Percentiles rank a stretch among this genome's conserved stretches.
These are phyloP conservation scores for Hyphopichia khmerensis DNA, from an alignment of 1,139 yeast genomes.

Conservation along the genomic window DNA sequence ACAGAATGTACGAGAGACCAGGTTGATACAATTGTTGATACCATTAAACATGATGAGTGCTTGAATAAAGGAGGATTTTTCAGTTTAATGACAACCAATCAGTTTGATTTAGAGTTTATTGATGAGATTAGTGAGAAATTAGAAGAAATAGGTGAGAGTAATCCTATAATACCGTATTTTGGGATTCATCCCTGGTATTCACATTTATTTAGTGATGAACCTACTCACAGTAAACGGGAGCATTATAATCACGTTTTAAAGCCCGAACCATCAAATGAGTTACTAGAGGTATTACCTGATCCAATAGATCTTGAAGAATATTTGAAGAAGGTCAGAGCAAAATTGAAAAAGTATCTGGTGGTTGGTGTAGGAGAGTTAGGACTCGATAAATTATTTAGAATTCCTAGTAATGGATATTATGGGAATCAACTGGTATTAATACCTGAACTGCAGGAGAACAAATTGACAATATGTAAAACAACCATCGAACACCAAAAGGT, in stretches of 20 bases:
- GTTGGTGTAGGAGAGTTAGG: constrained; percentile 85
- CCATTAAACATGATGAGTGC: constrained; percentile 30
- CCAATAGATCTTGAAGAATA: constrained; percentile 52
- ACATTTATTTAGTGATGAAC: constrained; percentile 52
- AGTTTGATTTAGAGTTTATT: constrained; percentile 43
- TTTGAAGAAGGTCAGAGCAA: constrained; percentile 23
- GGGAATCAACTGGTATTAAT: constrained; percentile 31
- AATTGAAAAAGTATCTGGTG: constrained; percentile 19
- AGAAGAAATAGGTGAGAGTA: constrained; percentile 6
- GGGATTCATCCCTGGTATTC: constrained; percentile 94
- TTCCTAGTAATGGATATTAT: constrained; percentile 61
- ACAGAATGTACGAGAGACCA: constrained; percentile 3
- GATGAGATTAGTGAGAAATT: constrained; percentile 26
- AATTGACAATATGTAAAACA: constrained; percentile 50
- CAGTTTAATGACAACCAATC: constrained; percentile 58
- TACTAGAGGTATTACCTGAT: constrained; percentile 55
- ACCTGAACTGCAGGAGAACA: constrained; percentile 6
- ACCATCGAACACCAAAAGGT: constrained; percentile 60
- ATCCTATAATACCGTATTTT: constrained; percentile 54
- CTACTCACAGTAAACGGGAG: constrained; percentile 18
- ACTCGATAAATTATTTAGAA: constrained; percentile 69
- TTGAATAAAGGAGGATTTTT: constrained; percentile 18
- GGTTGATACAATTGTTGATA: constrained; percentile 8
- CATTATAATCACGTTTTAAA: constrained; percentile 59
- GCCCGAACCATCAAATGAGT: constrained; percentile 40